phyloP scores from a whole-genome alignment of 192 early-diverging fungal genomes.

The Coemansia sp. region DNA sequence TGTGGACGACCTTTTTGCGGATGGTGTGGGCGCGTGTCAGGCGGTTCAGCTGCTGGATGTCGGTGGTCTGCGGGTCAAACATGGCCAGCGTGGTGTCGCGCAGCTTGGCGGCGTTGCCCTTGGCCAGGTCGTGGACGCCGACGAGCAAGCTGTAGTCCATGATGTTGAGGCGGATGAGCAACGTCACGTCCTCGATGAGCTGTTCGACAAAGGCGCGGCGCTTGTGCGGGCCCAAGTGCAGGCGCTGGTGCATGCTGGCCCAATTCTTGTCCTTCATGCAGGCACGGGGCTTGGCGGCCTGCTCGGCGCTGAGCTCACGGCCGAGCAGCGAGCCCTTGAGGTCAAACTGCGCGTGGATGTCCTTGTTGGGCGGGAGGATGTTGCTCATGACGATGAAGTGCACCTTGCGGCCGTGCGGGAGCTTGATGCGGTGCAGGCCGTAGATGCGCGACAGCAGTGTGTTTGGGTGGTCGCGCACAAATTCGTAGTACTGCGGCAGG shows the following conservation, averaged over 20 bases:
- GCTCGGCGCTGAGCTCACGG: conserved; percentile 76
- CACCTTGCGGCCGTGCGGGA: conserved; percentile 90
- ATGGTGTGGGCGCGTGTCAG: conserved; percentile 56
- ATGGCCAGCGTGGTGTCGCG: conserved; percentile 90
- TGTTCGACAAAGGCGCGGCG: conserved; percentile 80
- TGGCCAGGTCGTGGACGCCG: conserved; percentile 85
- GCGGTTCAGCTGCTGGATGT: conserved; percentile 47
- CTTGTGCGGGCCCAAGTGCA: conserved; percentile 86
- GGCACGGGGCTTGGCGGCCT: conserved; percentile 78
- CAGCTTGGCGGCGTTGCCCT: conserved; percentile 87
- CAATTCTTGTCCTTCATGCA: conserved; percentile 99
- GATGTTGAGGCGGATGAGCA: conserved; percentile 79
- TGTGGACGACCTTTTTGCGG: conserved; percentile 57
- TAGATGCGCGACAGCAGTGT: conserved; percentile 94
- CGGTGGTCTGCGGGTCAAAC: conserved; percentile 68
- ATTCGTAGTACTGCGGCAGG: conserved; percentile 88
- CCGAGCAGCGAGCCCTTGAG: conserved; percentile 95
- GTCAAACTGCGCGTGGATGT: conserved; percentile 97
- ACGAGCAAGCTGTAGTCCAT: conserved; percentile 99
- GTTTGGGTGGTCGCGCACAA: conserved; percentile 86
- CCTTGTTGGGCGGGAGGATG: conserved; percentile 95
- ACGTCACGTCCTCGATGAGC: conserved; percentile 82
- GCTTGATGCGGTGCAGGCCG: conserved; percentile 95
- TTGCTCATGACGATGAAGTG: conserved; percentile 99
- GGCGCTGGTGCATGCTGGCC: conserved; percentile 70